These are phyloP conservation scores for Aspergillus nidulans DNA, from an alignment of 495 filamentous ascomycete species.

Conservation along the genomic window DNA sequence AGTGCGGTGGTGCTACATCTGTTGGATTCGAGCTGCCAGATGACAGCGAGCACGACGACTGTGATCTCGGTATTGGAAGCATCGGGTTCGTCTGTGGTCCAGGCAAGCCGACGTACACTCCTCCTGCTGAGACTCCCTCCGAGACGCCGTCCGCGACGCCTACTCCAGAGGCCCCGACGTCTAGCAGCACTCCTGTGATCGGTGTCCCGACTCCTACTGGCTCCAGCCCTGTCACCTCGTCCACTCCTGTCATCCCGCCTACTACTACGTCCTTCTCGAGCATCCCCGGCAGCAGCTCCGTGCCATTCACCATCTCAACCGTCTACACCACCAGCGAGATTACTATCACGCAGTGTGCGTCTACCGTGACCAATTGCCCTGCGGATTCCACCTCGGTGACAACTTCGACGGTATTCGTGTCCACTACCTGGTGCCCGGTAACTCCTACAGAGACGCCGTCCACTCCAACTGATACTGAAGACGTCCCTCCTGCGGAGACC, in stretches of 20 bases:
- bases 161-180: constrained; percentile 16
- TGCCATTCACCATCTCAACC: constrained; percentile 51
- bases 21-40: constrained; percentile 71
- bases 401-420: constrained; percentile 53
- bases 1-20: constrained; percentile 84
- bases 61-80: constrained; percentile 68
- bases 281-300: constrained; percentile 8
- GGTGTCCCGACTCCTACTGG: neutral
- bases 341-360: constrained; percentile 54
- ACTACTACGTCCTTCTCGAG: constrained; percentile 1
- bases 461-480: neutral
- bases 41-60: constrained; percentile 47
- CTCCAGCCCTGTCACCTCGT: neutral
- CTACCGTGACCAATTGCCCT: constrained; percentile 58
- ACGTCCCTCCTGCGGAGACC: constrained; percentile 2
- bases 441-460: constrained; percentile 5
- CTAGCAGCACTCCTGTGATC: constrained; percentile 1
- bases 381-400: constrained; percentile 46
- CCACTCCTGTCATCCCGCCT: constrained; percentile 2
- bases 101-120: constrained; percentile 21
- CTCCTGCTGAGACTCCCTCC: constrained; percentile 15
- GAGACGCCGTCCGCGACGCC: constrained; percentile 6
- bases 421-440: constrained; percentile 47
- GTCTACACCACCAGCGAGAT: constrained; percentile 53
- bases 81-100: constrained; percentile 78